Percentiles rank a stretch among this genome's conserved stretches.
Evolutionary conservation across 2,329 filamentous ascomycete species (phyloP).

Genomic region (Fusarium transvaalense): DNA sequence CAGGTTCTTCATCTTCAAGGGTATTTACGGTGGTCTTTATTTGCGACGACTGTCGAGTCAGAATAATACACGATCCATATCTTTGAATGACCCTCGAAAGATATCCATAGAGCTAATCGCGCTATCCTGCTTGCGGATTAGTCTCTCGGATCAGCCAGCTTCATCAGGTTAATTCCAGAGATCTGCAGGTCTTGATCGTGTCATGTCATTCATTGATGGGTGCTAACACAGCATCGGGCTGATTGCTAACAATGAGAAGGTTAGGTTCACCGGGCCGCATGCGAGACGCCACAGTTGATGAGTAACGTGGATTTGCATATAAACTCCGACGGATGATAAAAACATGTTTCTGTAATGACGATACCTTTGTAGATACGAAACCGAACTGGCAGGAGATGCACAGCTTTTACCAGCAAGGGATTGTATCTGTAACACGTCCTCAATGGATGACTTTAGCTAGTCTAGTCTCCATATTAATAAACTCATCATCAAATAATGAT

Average conservation of each 20-base stretch:
- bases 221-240: neutral
- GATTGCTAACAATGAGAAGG: neutral
- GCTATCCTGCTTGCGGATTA: slow-evolving; percentile 5
- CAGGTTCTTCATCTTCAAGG: neutral
- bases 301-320: neutral
- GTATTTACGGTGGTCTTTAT: neutral
- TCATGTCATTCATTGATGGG: slow-evolving; percentile 5
- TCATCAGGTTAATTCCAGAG: neutral
- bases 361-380: no score
- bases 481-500: no score
- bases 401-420: no score
- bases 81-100: neutral
- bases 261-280: slow-evolving; percentile 3
- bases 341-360: neutral
- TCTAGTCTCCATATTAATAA: no score
- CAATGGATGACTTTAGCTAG: no score
- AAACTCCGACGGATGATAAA: neutral
- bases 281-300: slow-evolving; percentile 5
- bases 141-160: neutral
- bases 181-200: slow-evolving; percentile 1
- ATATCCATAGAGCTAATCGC: neutral
- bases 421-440: no score
- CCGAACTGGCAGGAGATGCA: no score
- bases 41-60: neutral
- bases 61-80: neutral